Conservation (phyloP, 352 stramenopile genomes). For the Phytophthora macrochlamydospora region DNA sequence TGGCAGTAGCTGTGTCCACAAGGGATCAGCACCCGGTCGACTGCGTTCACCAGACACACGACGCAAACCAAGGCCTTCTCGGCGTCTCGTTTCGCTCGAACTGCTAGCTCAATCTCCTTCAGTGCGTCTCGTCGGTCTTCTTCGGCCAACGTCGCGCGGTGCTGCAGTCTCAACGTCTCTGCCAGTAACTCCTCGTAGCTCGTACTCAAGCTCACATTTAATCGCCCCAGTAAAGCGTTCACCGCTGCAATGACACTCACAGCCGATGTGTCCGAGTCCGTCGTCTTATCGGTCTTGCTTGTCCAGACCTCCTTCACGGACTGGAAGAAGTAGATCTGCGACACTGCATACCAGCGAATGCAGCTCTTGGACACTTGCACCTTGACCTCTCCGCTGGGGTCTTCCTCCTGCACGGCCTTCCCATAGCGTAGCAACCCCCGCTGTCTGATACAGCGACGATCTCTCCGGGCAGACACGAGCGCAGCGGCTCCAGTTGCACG, state of each 20-base stretch:
- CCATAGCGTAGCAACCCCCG: conserved; percentile 43
- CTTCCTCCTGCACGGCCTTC: conserved; percentile 31
- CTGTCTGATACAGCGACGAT: conserved; percentile 47
- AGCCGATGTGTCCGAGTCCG: conserved; percentile 4
- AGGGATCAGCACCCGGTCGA: conserved; percentile 61
- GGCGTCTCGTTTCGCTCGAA: conserved; percentile 56
- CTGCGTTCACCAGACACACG: conserved; percentile 57
- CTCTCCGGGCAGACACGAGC: conserved; percentile 52
- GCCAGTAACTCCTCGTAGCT: conserved; percentile 53
- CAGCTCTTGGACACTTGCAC: conserved; percentile 46
- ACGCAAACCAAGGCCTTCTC: conserved; percentile 56
- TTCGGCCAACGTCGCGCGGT: conserved; percentile 43
- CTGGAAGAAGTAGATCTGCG: conserved; percentile 60
- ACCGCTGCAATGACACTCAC: conserved; percentile 45
- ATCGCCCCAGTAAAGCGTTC: conserved; percentile 45
- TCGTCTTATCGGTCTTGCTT: conserved; percentile 3
- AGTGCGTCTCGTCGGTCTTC: conserved; percentile 40
- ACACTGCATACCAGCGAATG: conserved; percentile 46
- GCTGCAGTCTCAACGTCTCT: conserved; percentile 48
- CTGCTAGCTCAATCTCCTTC: conserved; percentile 40
- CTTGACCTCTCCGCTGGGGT: conserved; percentile 37
- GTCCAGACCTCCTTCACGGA: conserved; percentile 10
- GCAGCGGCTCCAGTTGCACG: conserved; percentile 38
- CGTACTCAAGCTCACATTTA: conserved; percentile 56
- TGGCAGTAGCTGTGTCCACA: conserved; percentile 70